Evolutionary conservation across 768 basidiomycete species (phyloP).

Genomic region (Kwoniella sp.): DNA sequence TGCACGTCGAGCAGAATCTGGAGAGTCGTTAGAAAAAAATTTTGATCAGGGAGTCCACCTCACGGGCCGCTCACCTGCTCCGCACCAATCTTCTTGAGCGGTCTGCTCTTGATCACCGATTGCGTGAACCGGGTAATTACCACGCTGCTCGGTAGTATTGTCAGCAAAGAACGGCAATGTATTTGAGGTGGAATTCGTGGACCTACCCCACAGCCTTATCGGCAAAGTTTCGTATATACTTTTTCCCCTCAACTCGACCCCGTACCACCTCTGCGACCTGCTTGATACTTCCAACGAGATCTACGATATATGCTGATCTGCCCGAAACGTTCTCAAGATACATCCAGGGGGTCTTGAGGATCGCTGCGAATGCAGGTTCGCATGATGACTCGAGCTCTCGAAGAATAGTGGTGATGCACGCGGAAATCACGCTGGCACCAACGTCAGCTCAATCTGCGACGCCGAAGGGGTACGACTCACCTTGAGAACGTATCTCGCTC

Average conservation of each 20-base stretch:
- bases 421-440: slow-evolving; percentile 71
- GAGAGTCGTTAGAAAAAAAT: neutral
- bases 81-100: slow-evolving; percentile 87
- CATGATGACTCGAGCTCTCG: slow-evolving; percentile 82
- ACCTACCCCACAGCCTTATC: slow-evolving; percentile 88
- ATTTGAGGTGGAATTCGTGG: slow-evolving; percentile 9
- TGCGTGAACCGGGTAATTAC: slow-evolving; percentile 85
- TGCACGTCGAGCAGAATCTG: slow-evolving; percentile 90
- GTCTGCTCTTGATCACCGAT: slow-evolving; percentile 83
- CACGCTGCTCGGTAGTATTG: slow-evolving; percentile 62
- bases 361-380: slow-evolving; percentile 74
- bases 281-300: slow-evolving; percentile 73
- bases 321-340: slow-evolving; percentile 80
- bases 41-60: neutral
- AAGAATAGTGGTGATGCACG: slow-evolving; percentile 75
- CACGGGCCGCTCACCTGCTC: slow-evolving; percentile 69
- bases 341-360: slow-evolving; percentile 78
- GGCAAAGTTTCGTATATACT: slow-evolving; percentile 85
- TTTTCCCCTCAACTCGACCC: slow-evolving; percentile 87
- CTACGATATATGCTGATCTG: slow-evolving; percentile 76
- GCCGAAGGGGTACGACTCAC: too few species aligned
- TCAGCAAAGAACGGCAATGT: neutral
- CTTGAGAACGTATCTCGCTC: slow-evolving; percentile 88
- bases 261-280: slow-evolving; percentile 75
- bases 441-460: too few species aligned